Base-by-base conservation (phyloP, 257 asterid species). In the Scutellaria minor region DNA sequence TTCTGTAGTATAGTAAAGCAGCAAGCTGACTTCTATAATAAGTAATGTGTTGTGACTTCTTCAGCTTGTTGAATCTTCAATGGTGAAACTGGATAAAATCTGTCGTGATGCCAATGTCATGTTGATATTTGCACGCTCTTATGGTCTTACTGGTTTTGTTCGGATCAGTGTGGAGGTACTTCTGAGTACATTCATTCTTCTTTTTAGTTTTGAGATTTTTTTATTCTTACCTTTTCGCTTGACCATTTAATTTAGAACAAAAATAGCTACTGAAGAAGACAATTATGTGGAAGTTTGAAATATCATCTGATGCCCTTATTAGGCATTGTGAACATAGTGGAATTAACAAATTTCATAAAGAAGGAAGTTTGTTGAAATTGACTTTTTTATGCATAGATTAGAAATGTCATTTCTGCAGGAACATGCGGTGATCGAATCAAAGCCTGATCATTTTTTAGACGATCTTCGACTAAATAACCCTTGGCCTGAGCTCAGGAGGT, bases 401-500 rank as follows among this genome's bases (percentile, higher is more conserved):
- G 66, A 71, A 73, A 71, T 71, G 45, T 70, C 57, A 20, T 76
- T 75, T 64, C 42, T 71, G 71, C 85, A 95, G 99, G 97, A 95
- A 86, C 99, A 95, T 82, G 81, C 97, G 41, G 99, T 95, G 64
- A 79, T 90, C 65, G 99, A 95, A 70, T 88, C 98, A 68, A 95
- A 95, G 85, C 99, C 99, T 13, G 99, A 95, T 69, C 97, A 95
- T 71, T 92, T 92, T 80, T 81, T 92, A 78, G 99, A 95, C 59
- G 97, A 90, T 75, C 91, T 95, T 60, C 92, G 98, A 72, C 86
- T 95, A 77, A 91, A 92, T 82, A 86, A 87, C 77, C 96, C 99
- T 4, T 95, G 99, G 99, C 91, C 93, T 18, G 92, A 95, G 85
- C 97, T 95, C 44, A 80, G 64, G 81, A 90, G 98, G 99, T 95